A percentile compares a stretch with the other conserved stretches of the same genome.
These are phyloP conservation scores for Ophiostoma piceae DNA, from an alignment of 2,329 filamentous ascomycete species.

Conservation along the genomic window DNA sequence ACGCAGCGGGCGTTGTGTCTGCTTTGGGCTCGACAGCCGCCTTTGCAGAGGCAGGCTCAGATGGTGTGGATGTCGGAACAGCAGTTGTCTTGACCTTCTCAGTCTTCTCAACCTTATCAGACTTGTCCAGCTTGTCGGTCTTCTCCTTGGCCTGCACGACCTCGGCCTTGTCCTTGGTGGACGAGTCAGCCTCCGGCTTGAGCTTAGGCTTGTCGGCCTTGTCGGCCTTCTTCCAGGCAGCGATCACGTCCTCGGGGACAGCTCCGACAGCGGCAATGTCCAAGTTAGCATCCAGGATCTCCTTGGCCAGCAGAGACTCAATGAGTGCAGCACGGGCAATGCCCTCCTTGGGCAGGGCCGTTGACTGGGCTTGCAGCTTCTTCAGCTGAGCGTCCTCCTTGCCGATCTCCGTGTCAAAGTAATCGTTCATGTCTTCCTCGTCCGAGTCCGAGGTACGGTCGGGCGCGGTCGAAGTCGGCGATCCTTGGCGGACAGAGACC, in stretches of 20 bases:
- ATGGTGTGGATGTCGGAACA: background rate
- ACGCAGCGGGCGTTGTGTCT: background rate
- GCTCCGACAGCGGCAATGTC: conserved; percentile 42
- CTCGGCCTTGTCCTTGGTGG: background rate
- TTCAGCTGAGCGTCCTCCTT: conserved; percentile 48
- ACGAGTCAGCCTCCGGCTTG: conserved; percentile 16
- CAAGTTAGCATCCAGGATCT: conserved; percentile 44
- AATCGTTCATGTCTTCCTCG: conserved; percentile 55
- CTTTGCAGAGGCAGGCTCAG: background rate
- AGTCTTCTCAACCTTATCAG: background rate
- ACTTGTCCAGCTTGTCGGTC: background rate
- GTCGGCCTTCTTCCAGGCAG: conserved; percentile 28
- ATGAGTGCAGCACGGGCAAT: conserved; percentile 43
- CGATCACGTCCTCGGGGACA: conserved; percentile 35
- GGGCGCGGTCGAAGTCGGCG: background rate
- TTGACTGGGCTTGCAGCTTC: conserved; percentile 40
- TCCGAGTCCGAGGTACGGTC: conserved; percentile 46
- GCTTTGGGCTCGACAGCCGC: background rate
- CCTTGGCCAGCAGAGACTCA: conserved; percentile 45
- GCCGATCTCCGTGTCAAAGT: conserved; percentile 49
- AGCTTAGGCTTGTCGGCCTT: conserved; percentile 12
- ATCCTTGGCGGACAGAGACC: conserved; percentile 24
- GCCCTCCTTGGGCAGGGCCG: conserved; percentile 39
- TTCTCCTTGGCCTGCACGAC: background rate
- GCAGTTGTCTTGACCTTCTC: background rate